phyloP scores from a whole-genome alignment of 768 basidiomycete species.

The Naganishia kalamii region DNA sequence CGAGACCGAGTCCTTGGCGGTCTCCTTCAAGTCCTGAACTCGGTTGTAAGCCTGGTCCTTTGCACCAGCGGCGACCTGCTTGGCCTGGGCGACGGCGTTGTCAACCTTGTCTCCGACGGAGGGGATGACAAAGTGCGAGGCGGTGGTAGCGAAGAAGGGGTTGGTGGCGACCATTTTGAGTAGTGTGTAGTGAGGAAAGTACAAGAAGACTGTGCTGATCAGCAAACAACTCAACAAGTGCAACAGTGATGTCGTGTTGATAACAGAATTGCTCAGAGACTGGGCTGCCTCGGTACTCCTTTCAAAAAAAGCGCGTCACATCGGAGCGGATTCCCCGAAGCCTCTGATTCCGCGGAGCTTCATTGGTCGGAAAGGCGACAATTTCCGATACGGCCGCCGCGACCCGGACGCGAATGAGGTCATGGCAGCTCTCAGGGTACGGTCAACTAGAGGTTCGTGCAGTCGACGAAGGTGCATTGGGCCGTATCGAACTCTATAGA shows the following conservation, averaged over 20 bases:
- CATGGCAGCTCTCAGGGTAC: too few relatives aligned
- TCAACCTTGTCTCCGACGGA: constrained; percentile 47
- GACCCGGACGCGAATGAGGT: too few relatives aligned
- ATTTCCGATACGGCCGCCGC: neutral
- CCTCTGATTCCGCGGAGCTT: neutral
- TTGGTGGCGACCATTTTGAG: constrained; percentile 26
- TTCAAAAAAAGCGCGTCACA: neutral
- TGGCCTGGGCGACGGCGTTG: constrained; percentile 38
- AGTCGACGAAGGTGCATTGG: too few relatives aligned
- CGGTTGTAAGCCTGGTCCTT: constrained; percentile 37
- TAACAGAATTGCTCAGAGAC: neutral
- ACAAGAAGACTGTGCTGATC: neutral
- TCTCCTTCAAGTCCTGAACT: constrained; percentile 42
- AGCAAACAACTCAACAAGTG: neutral
- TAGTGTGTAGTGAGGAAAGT: constrained; percentile 5
- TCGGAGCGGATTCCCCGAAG: neutral
- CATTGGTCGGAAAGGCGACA: neutral
- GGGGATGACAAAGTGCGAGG: constrained; percentile 37
- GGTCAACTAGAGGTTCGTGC: too few relatives aligned
- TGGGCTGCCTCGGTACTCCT: neutral
- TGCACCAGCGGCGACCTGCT: constrained; percentile 34
- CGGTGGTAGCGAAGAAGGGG: constrained; percentile 45
- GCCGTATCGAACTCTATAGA: too few relatives aligned
- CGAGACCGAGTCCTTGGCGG: constrained; percentile 37
- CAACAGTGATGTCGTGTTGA: neutral